Evolutionary conservation across 345 rosid species (phyloP), one percentile per base, ranked within the genome.

Genomic region (Citrus glauca): DNA sequence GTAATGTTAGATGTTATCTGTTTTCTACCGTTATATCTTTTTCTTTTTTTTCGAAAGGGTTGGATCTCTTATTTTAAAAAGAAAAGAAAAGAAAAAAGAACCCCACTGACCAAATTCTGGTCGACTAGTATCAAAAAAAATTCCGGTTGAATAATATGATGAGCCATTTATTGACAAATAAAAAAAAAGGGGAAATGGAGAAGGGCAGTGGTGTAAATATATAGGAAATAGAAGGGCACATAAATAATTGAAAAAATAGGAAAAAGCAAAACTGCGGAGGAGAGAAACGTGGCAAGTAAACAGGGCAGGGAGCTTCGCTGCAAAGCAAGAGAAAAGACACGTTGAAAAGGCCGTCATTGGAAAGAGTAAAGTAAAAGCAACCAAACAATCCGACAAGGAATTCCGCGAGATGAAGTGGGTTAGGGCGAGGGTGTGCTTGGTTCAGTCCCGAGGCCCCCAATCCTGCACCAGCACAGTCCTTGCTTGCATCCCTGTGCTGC

Each of bases 311-410:
- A 63, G 65, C 74, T 61, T 45, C 25, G 37, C 22, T 67, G 82
- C 69, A 53, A 61, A 38, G 69, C 67, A 76, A 66, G 37, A 76
- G 48, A 40, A 32, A 61, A 32, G 70, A 77, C 83, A 83, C 77
- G 80, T 74, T 81, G 74, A 72, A 77, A 13, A 71, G 62, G 19
- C 1, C 8, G 19, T 22, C 40, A 30, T 70, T 14, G 13, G 70
- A 40, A 66, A 59, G 30, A 11, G 56, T 2, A 55, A 67, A 57
- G 30, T 13, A 28, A 20, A 62, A 59, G 11, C 38, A 19, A 16
- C 74, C 71, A 45, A 78, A 71, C 82, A 80, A 66, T 65, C 62
- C 75, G 83, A 80, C 84, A 66, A 50, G 69, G 35, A 64, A 78
- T 74, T 69, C 77, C 79, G 79, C 65, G 56, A 61, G 68, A 32